Percentiles rank a stretch among this genome's conserved stretches.
These are phyloP conservation scores for Candida insectorum DNA, from an alignment of 805 yeast species.

Conservation along the genomic window DNA sequence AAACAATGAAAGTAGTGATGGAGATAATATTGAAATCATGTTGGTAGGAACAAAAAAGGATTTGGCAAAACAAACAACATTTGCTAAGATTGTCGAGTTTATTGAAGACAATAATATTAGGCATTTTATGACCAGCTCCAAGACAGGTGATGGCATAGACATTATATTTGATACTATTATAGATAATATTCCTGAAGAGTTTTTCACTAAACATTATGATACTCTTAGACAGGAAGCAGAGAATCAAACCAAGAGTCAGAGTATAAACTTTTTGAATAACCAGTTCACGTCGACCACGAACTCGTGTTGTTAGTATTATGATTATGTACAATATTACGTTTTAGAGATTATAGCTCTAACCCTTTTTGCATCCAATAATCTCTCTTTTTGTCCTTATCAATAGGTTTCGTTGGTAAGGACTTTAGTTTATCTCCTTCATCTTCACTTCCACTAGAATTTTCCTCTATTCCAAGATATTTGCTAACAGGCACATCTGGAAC, in stretches of 20 bases:
- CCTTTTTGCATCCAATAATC: constrained; percentile 45
- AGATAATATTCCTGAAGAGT: constrained; percentile 26
- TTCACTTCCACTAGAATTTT: no score
- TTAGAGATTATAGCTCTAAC: constrained; percentile 21
- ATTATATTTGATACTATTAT: constrained; percentile 31
- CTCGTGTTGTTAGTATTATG: constrained; percentile 7
- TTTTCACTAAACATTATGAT: constrained; percentile 19
- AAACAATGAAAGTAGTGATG: constrained; percentile 18
- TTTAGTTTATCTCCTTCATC: neutral
- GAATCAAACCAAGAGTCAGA: constrained; percentile 3
- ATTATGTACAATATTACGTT: constrained; percentile 1
- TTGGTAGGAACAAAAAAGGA: constrained; percentile 87
- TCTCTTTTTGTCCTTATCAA: constrained; percentile 33
- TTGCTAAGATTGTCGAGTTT: constrained; percentile 10
- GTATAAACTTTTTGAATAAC: constrained; percentile 7
- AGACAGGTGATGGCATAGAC: constrained; percentile 59
- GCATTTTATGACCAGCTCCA: constrained; percentile 59
- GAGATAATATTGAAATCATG: constrained; percentile 26
- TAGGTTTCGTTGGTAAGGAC: constrained; percentile 10
- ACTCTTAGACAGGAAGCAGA: constrained; percentile 7
- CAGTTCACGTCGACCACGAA: constrained; percentile 4
- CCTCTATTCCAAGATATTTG: no score
- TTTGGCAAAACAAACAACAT: constrained; percentile 29
- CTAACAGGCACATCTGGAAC: no score
- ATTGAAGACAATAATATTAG: constrained; percentile 14